These are phyloP conservation scores for Hanseniaspora lachancei DNA, from an alignment of 805 yeast species.

Conservation along the genomic window DNA sequence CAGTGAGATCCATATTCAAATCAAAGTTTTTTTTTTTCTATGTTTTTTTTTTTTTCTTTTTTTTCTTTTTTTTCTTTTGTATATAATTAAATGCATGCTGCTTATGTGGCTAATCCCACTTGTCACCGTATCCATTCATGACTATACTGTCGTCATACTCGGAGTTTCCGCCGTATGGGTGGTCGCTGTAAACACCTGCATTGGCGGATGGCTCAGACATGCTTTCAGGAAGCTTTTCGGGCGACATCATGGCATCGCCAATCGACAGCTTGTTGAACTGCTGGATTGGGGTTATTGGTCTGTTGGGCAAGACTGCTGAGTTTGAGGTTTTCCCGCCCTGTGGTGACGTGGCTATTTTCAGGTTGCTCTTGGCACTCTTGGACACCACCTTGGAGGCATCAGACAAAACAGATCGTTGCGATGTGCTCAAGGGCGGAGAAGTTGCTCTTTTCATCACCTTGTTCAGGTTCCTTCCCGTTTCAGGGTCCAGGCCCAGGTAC, in stretches of 20 bases:
- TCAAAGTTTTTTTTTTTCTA: no score
- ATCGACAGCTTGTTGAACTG: neutral
- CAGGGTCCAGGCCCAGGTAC: constrained; percentile 18
- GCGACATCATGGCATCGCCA: neutral
- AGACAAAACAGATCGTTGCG: constrained; percentile 8
- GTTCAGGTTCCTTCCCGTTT: neutral
- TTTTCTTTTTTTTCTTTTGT: neutral
- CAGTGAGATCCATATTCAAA: neutral
- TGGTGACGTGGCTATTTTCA: neutral
- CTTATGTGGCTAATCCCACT: neutral
- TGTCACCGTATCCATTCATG: constrained; percentile 1
- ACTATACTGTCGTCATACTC: constrained; percentile 9
- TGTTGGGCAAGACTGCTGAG: neutral
- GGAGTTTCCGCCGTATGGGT: constrained; percentile 11
- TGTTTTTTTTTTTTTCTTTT: neutral
- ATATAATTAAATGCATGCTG: neutral
- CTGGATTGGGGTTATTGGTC: constrained; percentile 5
- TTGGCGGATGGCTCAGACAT: neutral
- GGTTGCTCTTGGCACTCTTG: neutral
- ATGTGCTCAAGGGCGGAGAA: neutral
- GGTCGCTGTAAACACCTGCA: neutral
- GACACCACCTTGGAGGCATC: neutral
- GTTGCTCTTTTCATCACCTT: neutral
- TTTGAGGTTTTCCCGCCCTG: neutral
- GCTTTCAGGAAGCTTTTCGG: neutral